phyloP scores from a whole-genome alignment of 192 early-diverging fungal species.

The Linnemannia zychae region DNA sequence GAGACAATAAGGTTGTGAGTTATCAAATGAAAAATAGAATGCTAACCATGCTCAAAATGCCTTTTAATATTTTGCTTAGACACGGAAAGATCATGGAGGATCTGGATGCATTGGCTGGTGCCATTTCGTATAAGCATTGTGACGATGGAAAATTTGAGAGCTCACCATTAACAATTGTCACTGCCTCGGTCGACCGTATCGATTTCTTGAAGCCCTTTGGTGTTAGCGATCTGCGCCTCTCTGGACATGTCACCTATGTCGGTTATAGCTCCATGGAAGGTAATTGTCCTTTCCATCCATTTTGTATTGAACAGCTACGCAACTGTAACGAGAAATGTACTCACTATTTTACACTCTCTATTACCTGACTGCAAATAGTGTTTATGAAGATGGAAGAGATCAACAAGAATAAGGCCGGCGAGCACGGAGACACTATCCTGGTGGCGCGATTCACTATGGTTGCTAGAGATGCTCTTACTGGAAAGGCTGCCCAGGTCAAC shows the following conservation, averaged over 20 bases:
- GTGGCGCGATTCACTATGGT: slow-evolving; percentile 93
- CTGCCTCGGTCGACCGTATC: slow-evolving; percentile 90
- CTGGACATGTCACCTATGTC: slow-evolving; percentile 87
- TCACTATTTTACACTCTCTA: too few species aligned
- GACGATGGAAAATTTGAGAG: slow-evolving; percentile 52
- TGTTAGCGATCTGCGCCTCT: slow-evolving; percentile 81
- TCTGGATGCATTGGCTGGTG: slow-evolving; percentile 87
- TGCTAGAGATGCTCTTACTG: slow-evolving; percentile 77
- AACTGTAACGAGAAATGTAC: background rate
- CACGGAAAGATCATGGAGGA: slow-evolving; percentile 91
- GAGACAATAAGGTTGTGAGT: too few species aligned
- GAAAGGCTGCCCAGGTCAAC: slow-evolving; percentile 79
- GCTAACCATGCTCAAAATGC: too few species aligned
- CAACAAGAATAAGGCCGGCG: slow-evolving; percentile 18
- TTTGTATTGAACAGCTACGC: too few species aligned
- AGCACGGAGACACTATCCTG: slow-evolving; percentile 68
- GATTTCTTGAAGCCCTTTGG: slow-evolving; percentile 77
- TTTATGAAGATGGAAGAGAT: slow-evolving; percentile 76
- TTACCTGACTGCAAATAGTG: slow-evolving; percentile 47
- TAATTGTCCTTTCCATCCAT: too few species aligned
- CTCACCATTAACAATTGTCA: slow-evolving; percentile 81
- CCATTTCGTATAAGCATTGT: slow-evolving; percentile 82
- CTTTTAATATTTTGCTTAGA: slow-evolving; percentile 27
- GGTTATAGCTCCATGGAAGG: slow-evolving; percentile 92
- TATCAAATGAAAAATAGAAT: too few species aligned